A percentile compares a stretch with the other conserved stretches of the same genome.
Evolutionary conservation across 192 early-diverging fungal species (phyloP).

Genomic region (Chytriomyces confervae): DNA sequence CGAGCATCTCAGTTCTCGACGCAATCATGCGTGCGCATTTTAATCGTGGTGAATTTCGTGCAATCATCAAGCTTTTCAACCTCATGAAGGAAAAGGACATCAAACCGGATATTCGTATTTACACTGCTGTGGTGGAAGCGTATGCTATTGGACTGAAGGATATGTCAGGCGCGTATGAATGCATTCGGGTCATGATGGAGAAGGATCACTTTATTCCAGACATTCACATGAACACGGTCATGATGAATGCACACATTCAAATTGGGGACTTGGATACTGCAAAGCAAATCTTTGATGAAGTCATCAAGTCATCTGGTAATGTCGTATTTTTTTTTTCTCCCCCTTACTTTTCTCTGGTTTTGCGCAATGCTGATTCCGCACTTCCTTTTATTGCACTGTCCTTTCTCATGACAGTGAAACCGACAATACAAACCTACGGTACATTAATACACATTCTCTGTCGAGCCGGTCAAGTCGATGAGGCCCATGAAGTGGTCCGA

Average conservation of each 20-base stretch:
- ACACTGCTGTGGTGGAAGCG: conserved; percentile 22
- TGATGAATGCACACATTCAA: conserved; percentile 22
- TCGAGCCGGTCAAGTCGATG: conserved; percentile 15
- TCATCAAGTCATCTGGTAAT: not conserved
- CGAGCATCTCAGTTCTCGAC: conserved; percentile 3
- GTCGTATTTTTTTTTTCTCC: not conserved
- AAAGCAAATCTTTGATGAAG: conserved; percentile 10
- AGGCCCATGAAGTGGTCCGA: conserved; percentile 5
- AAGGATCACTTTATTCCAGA: not conserved
- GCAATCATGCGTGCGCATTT: conserved; percentile 21
- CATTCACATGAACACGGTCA: conserved; percentile 24
- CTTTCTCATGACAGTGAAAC: not conserved
- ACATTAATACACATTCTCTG: conserved; percentile 9
- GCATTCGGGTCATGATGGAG: conserved; percentile 2
- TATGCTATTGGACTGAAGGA: conserved; percentile 1
- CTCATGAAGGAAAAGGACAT: conserved; percentile 7
- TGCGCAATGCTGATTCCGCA: too few species aligned
- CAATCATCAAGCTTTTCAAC: conserved; percentile 1
- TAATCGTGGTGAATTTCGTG: conserved; percentile 2
- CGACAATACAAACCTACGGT: conserved; percentile 9
- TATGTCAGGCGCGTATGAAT: not conserved
- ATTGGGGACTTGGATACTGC: not conserved
- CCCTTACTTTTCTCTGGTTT: too few species aligned
- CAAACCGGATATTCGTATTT: not conserved
- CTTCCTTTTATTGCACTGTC: not conserved